Conservation (phyloP, 768 basidiomycete species). For the Galerina marginata region DNA sequence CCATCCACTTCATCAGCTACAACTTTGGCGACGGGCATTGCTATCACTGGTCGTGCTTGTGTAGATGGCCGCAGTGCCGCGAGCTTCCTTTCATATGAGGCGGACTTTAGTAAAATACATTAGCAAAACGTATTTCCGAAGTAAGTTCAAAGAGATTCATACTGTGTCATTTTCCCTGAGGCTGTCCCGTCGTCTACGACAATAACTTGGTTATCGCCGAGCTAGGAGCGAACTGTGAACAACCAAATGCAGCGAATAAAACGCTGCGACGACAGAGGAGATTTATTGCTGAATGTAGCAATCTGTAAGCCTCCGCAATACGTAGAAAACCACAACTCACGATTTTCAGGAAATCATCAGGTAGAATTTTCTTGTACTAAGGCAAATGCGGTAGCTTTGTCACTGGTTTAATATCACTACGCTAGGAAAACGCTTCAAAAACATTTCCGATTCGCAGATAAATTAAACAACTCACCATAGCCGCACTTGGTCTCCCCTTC, state of each 20-base stretch:
- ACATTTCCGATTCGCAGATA: not conserved
- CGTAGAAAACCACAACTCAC: too few relatives aligned
- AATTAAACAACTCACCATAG: too few relatives aligned
- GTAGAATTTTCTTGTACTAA: too few relatives aligned
- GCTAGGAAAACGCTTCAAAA: too few relatives aligned
- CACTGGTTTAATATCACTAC: too few relatives aligned
- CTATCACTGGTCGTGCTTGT: constrained; percentile 94
- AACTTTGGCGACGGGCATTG: constrained; percentile 98
- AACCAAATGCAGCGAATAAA: too few relatives aligned
- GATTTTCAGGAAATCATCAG: too few relatives aligned
- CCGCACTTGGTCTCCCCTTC: too few relatives aligned
- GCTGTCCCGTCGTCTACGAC: constrained; percentile 89
- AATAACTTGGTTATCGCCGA: too few relatives aligned
- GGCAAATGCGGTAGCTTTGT: too few relatives aligned
- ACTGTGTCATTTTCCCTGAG: not conserved
- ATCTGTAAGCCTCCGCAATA: too few relatives aligned
- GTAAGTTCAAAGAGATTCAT: constrained; percentile 65
- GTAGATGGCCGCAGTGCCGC: constrained; percentile 87
- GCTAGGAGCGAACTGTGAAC: not conserved
- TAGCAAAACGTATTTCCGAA: constrained; percentile 4
- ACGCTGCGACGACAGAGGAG: too few relatives aligned
- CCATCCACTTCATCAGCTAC: constrained; percentile 99
- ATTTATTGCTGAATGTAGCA: constrained; percentile 21
- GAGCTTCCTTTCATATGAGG: constrained; percentile 90
- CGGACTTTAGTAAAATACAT: constrained; percentile 70